Evolutionary conservation across 73 alveolate genomes (phyloP), one percentile per base, ranked within the genome.

Genomic region (Durusdinium trenchii): DNA sequence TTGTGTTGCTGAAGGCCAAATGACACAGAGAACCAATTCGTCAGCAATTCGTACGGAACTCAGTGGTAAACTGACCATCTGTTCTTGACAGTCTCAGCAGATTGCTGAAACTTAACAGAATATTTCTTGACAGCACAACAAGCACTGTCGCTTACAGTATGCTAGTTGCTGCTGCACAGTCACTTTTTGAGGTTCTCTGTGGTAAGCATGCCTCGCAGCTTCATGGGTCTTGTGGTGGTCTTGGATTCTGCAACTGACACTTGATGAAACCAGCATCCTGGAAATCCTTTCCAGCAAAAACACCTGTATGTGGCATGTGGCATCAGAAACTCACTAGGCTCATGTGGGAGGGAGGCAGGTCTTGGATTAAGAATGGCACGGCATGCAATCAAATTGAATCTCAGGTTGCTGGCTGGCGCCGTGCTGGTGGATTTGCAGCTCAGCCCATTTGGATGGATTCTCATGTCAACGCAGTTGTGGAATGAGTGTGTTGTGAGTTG

Each of bases 381-480:
- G n/a, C n/a, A n/a, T n/a, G n/a, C n/a, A n/a, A n/a, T n/a, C n/a
- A n/a, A n/a, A n/a, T n/a, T n/a, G n/a, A n/a, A n/a, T n/a, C n/a
- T n/a, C 9, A 89, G 96, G 96, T 89, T 64, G 96, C 96, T 23
- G 96, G 96, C 69, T 89, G 96, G 96, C 96, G 96, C n/a, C 96
- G 96, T 42, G 96, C 96, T 43, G 96, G 96, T 32, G 96, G 86
- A 45, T 89, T 69, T 89, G 94, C 40, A 2, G 54, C 45, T 9
- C 50, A 35, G n/a, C n/a, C 71, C 32, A 30, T 32, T 47, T 30
- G 79, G 12, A 64, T 6, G 81, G 73, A 32, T 60, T 2, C 18
- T 54, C 28, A 12, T 20, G 9, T 54, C 64, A 54, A 20, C 9
- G 64, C 9, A 9, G 20, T 20, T 54, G 64, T 54, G 64, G 28